phyloP scores from a whole-genome alignment of 495 filamentous ascomycete genomes.

The Hypoxylon lenormandii region DNA sequence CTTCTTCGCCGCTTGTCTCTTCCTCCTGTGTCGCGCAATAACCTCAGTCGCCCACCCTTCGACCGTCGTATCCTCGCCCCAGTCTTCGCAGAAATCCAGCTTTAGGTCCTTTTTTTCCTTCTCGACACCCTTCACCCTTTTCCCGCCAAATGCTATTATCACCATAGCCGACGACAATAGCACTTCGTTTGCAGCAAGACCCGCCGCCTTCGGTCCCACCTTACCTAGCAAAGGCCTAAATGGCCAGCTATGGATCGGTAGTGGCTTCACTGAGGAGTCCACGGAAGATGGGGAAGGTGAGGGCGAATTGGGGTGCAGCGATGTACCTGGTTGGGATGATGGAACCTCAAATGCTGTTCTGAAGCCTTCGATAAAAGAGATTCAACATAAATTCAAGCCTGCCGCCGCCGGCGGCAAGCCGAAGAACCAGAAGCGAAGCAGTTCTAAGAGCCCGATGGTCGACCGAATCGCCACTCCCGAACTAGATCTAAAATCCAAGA shows the following conservation, averaged over 20 bases:
- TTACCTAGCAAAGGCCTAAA: conserved; percentile 80
- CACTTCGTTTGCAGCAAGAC: conserved; percentile 92
- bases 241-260: conserved; percentile 89
- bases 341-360: conserved; percentile 54
- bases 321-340: conserved; percentile 91
- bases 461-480: conserved; percentile 42
- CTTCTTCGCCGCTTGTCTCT: conserved; percentile 61
- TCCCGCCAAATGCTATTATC: conserved; percentile 93
- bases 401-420: conserved; percentile 47
- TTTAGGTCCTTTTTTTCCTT: conserved; percentile 63
- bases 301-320: conserved; percentile 95
- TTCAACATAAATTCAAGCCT: conserved; percentile 51
- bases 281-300: conserved; percentile 72
- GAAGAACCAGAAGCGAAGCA: conserved; percentile 46
- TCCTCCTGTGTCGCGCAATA: conserved; percentile 61
- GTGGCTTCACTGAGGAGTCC: conserved; percentile 83
- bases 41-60: conserved; percentile 49
- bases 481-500: conserved; percentile 37
- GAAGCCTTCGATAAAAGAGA: conserved; percentile 46
- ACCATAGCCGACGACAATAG: conserved; percentile 97
- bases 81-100: conserved; percentile 49
- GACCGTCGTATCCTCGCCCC: conserved; percentile 40
- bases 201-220: conserved; percentile 89
- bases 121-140: conserved; percentile 74
- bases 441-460: conserved; percentile 40